phyloP scores from a whole-genome alignment of 2,329 filamentous ascomycete genomes.

The Sporothrix euskadiensis region DNA sequence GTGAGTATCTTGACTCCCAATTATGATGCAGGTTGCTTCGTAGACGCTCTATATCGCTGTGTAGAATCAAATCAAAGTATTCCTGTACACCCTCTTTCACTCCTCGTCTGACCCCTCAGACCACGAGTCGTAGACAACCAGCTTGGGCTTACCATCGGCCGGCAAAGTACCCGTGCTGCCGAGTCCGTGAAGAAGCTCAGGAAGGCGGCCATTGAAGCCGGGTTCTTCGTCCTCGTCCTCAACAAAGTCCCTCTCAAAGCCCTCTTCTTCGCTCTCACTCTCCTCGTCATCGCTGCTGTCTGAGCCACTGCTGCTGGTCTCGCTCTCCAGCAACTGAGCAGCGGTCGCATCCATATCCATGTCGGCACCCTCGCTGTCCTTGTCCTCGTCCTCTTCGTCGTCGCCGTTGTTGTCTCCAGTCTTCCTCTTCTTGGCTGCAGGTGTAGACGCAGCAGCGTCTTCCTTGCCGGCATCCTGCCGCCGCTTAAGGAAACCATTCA shows the following conservation, averaged over 20 bases:
- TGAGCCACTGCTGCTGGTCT: constrained; percentile 31
- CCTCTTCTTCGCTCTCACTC: background rate
- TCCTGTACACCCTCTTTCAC: background rate
- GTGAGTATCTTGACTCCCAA: background rate
- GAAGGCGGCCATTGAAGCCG: background rate
- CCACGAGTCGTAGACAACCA: constrained; percentile 35
- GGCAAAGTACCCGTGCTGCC: background rate
- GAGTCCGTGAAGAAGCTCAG: background rate
- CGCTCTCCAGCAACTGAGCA: constrained; percentile 26
- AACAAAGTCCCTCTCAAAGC: background rate
- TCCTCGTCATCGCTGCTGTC: constrained; percentile 23
- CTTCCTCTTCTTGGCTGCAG: constrained; percentile 21
- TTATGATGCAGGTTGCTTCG: background rate
- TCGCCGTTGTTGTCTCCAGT: background rate
- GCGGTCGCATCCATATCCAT: background rate
- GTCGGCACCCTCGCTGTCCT: constrained; percentile 6
- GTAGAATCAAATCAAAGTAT: background rate
- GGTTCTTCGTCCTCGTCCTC: constrained; percentile 3
- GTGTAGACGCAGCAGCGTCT: background rate
- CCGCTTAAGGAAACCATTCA: background rate
- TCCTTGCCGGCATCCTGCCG: background rate
- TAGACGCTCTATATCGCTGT: background rate
- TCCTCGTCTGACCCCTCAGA: constrained; percentile 32
- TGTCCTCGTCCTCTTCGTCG: background rate
- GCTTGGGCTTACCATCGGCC: constrained; percentile 9